phyloP scores from a whole-genome alignment of 495 filamentous ascomycete genomes.

The Lindgomyces ingoldianus region DNA sequence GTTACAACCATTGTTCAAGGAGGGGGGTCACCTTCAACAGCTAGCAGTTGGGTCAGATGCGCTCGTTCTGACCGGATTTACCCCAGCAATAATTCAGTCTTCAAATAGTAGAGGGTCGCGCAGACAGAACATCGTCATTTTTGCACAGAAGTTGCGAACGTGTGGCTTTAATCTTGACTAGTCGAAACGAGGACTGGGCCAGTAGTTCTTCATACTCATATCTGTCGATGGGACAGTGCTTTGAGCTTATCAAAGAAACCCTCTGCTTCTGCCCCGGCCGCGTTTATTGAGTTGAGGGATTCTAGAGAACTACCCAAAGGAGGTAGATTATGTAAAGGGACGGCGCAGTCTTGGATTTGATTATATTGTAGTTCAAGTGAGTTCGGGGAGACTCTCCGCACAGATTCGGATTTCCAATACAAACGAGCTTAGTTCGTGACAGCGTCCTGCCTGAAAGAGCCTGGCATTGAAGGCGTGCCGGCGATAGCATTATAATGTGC shows the following conservation, averaged over 20 bases:
- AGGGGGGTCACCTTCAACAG: not conserved
- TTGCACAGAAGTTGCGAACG: not conserved
- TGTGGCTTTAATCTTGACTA: constrained; percentile 2
- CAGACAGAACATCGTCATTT: constrained; percentile 6
- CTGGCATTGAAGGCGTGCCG: not conserved
- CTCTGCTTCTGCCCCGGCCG: not conserved
- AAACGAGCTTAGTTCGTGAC: not conserved
- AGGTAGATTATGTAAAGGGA: constrained; percentile 6
- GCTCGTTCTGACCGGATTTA: not conserved
- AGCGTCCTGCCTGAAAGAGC: not conserved
- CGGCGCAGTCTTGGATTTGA: not conserved
- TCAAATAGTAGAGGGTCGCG: constrained; percentile 1
- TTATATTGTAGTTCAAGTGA: not conserved
- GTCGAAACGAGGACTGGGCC: not conserved
- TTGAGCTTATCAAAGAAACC: constrained; percentile 3
- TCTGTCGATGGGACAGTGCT: not conserved
- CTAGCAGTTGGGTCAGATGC: not conserved
- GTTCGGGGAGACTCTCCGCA: not conserved
- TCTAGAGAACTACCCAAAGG: not conserved
- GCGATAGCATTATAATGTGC: constrained; percentile 4
- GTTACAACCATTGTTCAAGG: constrained; percentile 1
- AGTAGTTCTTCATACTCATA: constrained; percentile 6
- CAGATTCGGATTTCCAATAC: not conserved
- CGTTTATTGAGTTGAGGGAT: not conserved
- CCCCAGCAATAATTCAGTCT: constrained; percentile 15